Base-by-base conservation (phyloP, 2,329 filamentous ascomycete species). In the Colletotrichum theobromicola region DNA sequence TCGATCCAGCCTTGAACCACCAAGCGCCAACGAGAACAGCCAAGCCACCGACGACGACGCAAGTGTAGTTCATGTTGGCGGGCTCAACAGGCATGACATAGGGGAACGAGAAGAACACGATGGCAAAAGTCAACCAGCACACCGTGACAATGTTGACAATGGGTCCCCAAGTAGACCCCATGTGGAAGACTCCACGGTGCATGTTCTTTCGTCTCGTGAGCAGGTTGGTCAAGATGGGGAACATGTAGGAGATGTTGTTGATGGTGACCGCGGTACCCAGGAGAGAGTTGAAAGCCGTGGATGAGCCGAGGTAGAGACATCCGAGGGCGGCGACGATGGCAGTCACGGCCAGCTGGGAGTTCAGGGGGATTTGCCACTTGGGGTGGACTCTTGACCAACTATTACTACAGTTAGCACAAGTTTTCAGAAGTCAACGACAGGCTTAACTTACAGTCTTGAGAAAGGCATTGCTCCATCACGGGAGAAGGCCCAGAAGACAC, bases 1-100 rank as follows among this genome's bases (percentile, higher is more conserved):
- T 78, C 62, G 79, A 81, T 6, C 85, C 83, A 2, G 81, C 84
- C 66, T 86, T 80, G n/a, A 86, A 65, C 85, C 85, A 88, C 86
- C 85, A 87, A 0, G 72, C 75, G 3, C 83, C 81, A 12, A 88
- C 79, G 2, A 84, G 58, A 9, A 85, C 82, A 4, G 74, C n/a
- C 30, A 81, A 66, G 0, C 80, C 86, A 2, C 85, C 86, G 7
- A 88, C 84, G 15, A 86, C 85, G 1, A 86, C 85, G 62, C 87
- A 88, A 2, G 87, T 88, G 75, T 88, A 88, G 72, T 87, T 88
- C 87, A 88, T 88, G 71, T 87, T 88, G 30, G 76, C 73, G 2
- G 77, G 78, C 35, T 77, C 78, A 10, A 85, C 84, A 1, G 85
- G 85, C 79, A 81, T 82, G 53, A 81, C 78, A 67, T 85, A 87